Base-by-base conservation (phyloP, 768 basidiomycete species). In the Scleroderma citrinum region DNA sequence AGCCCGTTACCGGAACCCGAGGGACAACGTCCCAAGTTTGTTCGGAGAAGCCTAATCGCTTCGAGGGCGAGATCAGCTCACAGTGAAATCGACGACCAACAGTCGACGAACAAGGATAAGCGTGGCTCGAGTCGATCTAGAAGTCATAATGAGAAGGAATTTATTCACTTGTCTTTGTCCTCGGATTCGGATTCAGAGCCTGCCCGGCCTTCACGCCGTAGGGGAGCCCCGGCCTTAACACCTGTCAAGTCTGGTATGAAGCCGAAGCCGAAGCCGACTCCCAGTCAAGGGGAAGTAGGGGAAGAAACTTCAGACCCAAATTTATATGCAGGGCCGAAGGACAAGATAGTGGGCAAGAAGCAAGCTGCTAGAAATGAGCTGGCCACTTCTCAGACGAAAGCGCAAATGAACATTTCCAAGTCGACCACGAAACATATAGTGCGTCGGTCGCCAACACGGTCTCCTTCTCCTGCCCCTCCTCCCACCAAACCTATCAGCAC, bases 221-320 rank as follows among this genome's bases (percentile, higher is more conserved):
- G 29, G 0, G 11, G 31, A 26, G 47, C 20, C 12, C 13, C 29
- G 7, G 47, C 21, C 7, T 46, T 50, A 5, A 65, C 64, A 0
- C 60, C 64, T 11, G 46, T 65, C 46, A 63, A 55, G 34, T 59
- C 59, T 2, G 57, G 57, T 8, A 65, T 65, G 64, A 65, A 56
- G 24, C 59, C 56, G 26, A 57, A 56, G 35, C 51, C 56, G 6
- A 57, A 41, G 17, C 54, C 59, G 3, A 49, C 50, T 6, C 49
- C 13, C 11, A 48, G 48, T 26, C 52, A 32, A 17, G 34, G 29
- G 7, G 31, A 14, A 26, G 45, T 34, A 4, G 46, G 36, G 32
- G 11, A 47, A 21, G 0, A 56, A 53, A 26, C 43, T 26, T 19
- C 38, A 32, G 30, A 45, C 36, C 29, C 20, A 38, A 20, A 34